These are phyloP conservation scores for Pichia sp. DNA, from an alignment of 1,139 yeast species.

Conservation along the genomic window DNA sequence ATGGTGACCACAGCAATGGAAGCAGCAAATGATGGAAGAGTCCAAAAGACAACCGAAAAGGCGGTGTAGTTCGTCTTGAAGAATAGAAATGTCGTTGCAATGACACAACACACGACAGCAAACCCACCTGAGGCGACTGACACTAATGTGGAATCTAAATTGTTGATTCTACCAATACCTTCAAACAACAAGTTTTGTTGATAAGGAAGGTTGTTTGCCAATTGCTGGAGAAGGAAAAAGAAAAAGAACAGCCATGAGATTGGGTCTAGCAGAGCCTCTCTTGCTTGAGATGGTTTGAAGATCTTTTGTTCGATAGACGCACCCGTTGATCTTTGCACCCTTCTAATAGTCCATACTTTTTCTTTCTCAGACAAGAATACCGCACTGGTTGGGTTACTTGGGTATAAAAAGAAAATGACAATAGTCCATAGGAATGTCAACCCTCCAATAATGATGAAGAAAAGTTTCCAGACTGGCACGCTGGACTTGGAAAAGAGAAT, in stretches of 20 bases:
- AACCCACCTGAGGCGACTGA: conserved; percentile 37
- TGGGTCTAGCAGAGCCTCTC: conserved; percentile 39
- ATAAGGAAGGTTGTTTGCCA: conserved; percentile 42
- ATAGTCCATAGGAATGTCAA: conserved; percentile 35
- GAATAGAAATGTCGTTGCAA: conserved; percentile 22
- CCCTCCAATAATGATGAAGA: conserved; percentile 37
- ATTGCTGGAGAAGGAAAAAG: conserved; percentile 36
- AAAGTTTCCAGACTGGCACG: conserved; percentile 34
- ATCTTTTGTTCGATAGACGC: conserved; percentile 38
- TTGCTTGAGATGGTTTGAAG: conserved; percentile 36
- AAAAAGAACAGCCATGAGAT: conserved; percentile 38
- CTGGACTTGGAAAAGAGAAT: conserved; percentile 29
- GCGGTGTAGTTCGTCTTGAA: conserved; percentile 33
- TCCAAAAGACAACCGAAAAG: conserved; percentile 38
- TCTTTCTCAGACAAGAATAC: conserved; percentile 34
- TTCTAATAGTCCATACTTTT: conserved; percentile 36
- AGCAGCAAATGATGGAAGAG: conserved; percentile 42
- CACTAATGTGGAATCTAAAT: conserved; percentile 46
- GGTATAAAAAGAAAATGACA: conserved; percentile 32
- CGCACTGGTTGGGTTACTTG: conserved; percentile 38
- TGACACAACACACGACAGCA: conserved; percentile 24
- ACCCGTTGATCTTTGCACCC: conserved; percentile 34
- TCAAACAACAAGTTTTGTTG: conserved; percentile 40
- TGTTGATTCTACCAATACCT: conserved; percentile 35
- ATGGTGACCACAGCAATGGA: conserved; percentile 43